Base-by-base conservation (phyloP, 2,329 filamentous ascomycete species). In the Aspergillus ochraceus region DNA sequence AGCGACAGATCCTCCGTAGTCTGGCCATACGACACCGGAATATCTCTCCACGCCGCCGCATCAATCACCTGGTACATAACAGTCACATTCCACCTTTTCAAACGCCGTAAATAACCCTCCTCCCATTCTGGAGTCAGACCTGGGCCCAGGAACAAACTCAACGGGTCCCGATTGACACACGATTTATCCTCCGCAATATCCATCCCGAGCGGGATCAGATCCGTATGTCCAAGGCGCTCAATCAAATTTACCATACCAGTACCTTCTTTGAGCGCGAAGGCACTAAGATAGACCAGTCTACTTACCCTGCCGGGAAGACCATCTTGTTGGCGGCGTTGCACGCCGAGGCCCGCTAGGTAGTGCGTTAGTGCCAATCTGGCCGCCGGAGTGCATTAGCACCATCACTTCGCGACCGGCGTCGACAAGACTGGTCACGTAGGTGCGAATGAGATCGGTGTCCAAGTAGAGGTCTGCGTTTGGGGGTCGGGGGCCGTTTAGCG, bases 11-110 rank as follows among this genome's bases (percentile, higher is more conserved):
- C 52, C 12, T 2, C 22, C 1, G 36, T 47, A 3, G 14, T 8
- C 6, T 11, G 24, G 9, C 47, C 24, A 17, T 54, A 54, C 2
- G 52, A 22, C 1, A 54, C 52, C 32, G 10, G 11, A 36, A 12
- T 5, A 4, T 14, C 32, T 12, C 32, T 36, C n/a, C 52, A 12
- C 24, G 56, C 57, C 52, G 52, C 49, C 11, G 22, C 42, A n/a
- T 26, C 12, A 12, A 36, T 36, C 11, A 1, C 32, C 32, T 36
- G 11, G 4, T 36, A 11, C 11, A 36, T 12, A 14, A 10, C 32
- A 11, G 4, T 39, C 14, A 58, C 58, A 42, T 62, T 62, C 55
- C 58, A 60, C 29, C 47, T 30, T 39, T 10, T 14, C 12, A 60
- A 29, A 9, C 32, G n/a, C 2, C 32, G 51, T 17, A 62, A 3